Evolutionary conservation across 225 moss, liverwort and hornwort species (phyloP).

Genomic region (Asterella californica): DNA sequence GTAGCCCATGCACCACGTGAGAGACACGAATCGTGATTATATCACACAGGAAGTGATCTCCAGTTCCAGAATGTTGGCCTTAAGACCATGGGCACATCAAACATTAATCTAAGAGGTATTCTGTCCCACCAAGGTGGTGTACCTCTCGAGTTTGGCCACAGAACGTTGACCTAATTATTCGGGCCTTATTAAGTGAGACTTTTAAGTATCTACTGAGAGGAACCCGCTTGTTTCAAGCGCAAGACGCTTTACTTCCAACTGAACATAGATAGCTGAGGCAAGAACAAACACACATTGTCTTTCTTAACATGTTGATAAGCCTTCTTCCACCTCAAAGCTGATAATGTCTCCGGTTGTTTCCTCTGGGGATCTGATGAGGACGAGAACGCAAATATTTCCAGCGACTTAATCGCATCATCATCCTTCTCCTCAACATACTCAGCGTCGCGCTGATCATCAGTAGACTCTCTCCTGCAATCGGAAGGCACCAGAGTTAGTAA

Average conservation of each 20-base stretch:
- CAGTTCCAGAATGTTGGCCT: background rate
- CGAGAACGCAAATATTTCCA: conserved; percentile 19
- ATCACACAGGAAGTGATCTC: background rate
- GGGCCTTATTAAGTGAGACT: background rate
- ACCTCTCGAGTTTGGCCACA: background rate
- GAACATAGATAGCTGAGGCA: background rate
- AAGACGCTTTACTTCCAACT: background rate
- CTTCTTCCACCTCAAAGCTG: conserved; percentile 36
- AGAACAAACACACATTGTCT: conserved; percentile 24
- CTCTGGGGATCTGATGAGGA: conserved; percentile 15
- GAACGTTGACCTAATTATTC: background rate
- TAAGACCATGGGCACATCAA: background rate
- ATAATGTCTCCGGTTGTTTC: conserved; percentile 18
- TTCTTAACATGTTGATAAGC: conserved; percentile 38
- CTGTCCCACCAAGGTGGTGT: background rate
- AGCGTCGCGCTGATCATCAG: conserved; percentile 25
- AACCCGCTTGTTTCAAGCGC: background rate
- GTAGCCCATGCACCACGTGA: background rate
- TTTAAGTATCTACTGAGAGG: no score
- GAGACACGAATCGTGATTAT: background rate
- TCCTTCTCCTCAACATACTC: background rate
- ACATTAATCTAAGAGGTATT: background rate
- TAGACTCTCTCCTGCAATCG: conserved; percentile 10
- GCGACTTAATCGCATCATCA: background rate
- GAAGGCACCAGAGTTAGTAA: background rate